phyloP scores from a whole-genome alignment of 805 yeast species.

The Metschnikowia santaceciliae region DNA sequence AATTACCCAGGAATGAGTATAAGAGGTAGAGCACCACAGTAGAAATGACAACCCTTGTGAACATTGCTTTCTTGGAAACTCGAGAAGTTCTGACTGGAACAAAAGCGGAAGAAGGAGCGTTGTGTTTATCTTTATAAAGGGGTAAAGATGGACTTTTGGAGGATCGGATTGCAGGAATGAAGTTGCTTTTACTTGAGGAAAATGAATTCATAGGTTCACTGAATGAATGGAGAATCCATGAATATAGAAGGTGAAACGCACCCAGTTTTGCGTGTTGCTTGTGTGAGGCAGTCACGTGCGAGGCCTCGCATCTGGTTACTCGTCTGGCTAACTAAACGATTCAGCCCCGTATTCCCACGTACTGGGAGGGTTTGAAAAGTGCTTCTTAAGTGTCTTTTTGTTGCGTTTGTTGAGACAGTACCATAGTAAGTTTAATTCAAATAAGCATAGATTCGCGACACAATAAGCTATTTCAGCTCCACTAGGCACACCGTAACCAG shows the following conservation, averaged over 20 bases:
- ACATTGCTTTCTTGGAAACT: constrained; percentile 11
- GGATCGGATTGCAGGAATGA: constrained; percentile 9
- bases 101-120: constrained; percentile 6
- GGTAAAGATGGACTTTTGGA: constrained; percentile 14
- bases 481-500: not conserved
- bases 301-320: not conserved
- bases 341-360: no score
- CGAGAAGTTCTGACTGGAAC: constrained; percentile 7
- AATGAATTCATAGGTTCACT: constrained; percentile 14
- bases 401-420: no score
- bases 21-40: constrained; percentile 12
- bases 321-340: no score
- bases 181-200: constrained; percentile 10
- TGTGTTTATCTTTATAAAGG: constrained; percentile 19
- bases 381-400: no score
- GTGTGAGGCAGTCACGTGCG: constrained; percentile 1
- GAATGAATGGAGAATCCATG: not conserved
- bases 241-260: not conserved
- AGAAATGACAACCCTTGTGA: constrained; percentile 14
- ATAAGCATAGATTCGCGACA: no score
- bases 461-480: no score
- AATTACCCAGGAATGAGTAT: constrained; percentile 7
- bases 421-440: no score
- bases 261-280: not conserved
- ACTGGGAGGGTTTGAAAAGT: no score